These are phyloP conservation scores for Cocos nucifera DNA, from an alignment of 176 grass and related monocot species.

Conservation along the genomic window DNA sequence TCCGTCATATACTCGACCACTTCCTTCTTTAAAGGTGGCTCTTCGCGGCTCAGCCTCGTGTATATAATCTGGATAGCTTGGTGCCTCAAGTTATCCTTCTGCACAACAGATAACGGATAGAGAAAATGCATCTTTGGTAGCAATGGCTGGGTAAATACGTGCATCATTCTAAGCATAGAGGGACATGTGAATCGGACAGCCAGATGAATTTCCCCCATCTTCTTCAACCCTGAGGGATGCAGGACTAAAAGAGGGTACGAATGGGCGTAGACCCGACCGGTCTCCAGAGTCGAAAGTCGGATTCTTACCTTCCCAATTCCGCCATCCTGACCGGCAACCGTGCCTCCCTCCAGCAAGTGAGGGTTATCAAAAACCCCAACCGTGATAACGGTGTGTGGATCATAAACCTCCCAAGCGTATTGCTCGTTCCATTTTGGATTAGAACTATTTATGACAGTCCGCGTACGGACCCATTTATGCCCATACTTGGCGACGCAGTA, in stretches of 20 bases:
- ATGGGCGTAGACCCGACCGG: conserved; percentile 72
- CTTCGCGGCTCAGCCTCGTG: conserved; percentile 45
- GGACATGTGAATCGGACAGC: conserved; percentile 71
- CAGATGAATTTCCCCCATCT: conserved; percentile 84
- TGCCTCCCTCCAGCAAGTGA: not conserved
- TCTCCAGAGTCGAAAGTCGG: conserved; percentile 75
- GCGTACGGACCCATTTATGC: conserved; percentile 92
- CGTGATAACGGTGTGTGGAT: conserved; percentile 88
- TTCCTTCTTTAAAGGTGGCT: conserved; percentile 68
- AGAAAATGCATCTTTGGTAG: conserved; percentile 85
- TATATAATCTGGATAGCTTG: conserved; percentile 82
- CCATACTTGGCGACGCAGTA: conserved; percentile 96
- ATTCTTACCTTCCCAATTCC: conserved; percentile 83
- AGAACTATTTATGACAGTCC: conserved; percentile 61
- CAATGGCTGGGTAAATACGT: conserved; percentile 35
- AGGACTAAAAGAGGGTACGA: conserved; percentile 70
- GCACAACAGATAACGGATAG: conserved; percentile 69
- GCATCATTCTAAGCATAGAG: conserved; percentile 24
- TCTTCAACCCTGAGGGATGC: conserved; percentile 66
- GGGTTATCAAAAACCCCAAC: conserved; percentile 89
- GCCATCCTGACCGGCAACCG: conserved; percentile 15
- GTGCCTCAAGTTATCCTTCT: conserved; percentile 74
- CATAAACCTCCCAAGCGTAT: conserved; percentile 94
- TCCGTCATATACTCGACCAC: conserved; percentile 97
- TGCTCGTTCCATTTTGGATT: conserved; percentile 72